These are phyloP conservation scores for Pinus tabuliformis DNA, from an alignment of 75 land plant species.

Conservation along the genomic window DNA sequence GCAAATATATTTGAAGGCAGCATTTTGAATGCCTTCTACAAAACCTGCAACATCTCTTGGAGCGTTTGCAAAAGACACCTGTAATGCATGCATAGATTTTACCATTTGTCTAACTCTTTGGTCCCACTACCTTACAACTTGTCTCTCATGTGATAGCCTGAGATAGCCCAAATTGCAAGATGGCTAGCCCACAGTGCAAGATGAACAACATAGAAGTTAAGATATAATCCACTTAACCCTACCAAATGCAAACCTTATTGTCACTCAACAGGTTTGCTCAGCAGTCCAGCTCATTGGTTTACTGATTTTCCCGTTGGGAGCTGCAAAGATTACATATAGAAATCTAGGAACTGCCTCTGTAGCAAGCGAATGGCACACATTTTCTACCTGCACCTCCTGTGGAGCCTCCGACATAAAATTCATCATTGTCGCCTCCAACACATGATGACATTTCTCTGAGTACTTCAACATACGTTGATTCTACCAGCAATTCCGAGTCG, in stretches of 20 bases:
- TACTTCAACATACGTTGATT: neutral
- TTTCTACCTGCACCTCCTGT: conserved; percentile 34
- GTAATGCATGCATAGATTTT: too few species aligned
- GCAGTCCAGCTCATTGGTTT: too few species aligned
- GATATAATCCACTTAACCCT: too few species aligned
- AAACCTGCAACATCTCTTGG: conserved; percentile 38
- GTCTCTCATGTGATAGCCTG: too few species aligned
- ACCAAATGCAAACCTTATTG: too few species aligned
- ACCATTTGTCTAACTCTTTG: too few species aligned
- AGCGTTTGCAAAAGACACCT: too few species aligned
- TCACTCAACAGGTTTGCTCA: too few species aligned
- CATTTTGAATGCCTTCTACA: conserved; percentile 54
- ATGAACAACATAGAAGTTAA: fast-evolving
- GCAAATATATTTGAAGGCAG: conserved; percentile 48
- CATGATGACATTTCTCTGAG: neutral
- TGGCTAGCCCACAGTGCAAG: fast-evolving
- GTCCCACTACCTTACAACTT: too few species aligned
- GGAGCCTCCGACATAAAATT: neutral
- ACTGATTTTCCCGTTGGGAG: too few species aligned
- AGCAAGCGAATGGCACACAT: conserved; percentile 68
- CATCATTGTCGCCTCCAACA: conserved; percentile 11
- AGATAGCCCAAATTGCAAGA: too few species aligned
- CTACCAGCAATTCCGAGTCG: conserved; percentile 6
- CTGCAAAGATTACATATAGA: too few species aligned
- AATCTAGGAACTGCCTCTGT: conserved; percentile 48